Conservation (phyloP, 805 yeast genomes). For the Pichia membranifaciens region DNA sequence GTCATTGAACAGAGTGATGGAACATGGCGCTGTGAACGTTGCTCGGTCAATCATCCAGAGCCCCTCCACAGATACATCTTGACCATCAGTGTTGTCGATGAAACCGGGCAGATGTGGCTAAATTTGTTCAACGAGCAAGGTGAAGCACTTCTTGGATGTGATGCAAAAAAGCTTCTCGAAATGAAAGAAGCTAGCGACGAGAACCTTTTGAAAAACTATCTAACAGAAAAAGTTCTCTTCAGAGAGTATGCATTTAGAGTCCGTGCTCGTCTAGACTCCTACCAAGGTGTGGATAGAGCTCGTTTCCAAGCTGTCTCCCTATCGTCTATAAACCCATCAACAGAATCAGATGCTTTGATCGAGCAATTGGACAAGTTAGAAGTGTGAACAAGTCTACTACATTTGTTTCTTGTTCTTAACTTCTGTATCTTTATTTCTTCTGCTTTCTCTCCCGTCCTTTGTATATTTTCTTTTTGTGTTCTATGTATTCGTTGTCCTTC, state of each 20-base stretch:
- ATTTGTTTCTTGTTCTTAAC: no score
- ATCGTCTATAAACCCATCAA: conserved; percentile 46
- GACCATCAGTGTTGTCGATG: conserved; percentile 71
- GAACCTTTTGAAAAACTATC: conserved; percentile 27
- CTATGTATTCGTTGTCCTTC: conserved; percentile 1
- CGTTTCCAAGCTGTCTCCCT: conserved; percentile 63
- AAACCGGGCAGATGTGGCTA: conserved; percentile 79
- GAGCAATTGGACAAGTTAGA: conserved; percentile 36
- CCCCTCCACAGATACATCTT: conserved; percentile 80
- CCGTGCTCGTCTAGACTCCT: conserved; percentile 77
- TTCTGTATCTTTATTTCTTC: no score
- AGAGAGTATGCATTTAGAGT: conserved; percentile 69
- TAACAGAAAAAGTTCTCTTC: conserved; percentile 41
- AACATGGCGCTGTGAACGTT: conserved; percentile 90
- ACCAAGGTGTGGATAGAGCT: conserved; percentile 70
- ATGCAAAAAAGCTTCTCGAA: conserved; percentile 55
- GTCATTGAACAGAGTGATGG: conserved; percentile 68
- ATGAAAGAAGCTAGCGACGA: conserved; percentile 46
- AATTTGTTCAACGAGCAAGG: conserved; percentile 87
- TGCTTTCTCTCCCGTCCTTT: neutral
- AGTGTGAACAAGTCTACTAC: conserved; percentile 15
- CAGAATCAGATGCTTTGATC: conserved; percentile 56
- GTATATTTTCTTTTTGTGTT: neutral
- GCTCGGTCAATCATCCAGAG: conserved; percentile 60
- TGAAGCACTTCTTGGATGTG: conserved; percentile 50